Base-by-base conservation (phyloP, 2,329 filamentous ascomycete genomes). In the Didymella lethalis region DNA sequence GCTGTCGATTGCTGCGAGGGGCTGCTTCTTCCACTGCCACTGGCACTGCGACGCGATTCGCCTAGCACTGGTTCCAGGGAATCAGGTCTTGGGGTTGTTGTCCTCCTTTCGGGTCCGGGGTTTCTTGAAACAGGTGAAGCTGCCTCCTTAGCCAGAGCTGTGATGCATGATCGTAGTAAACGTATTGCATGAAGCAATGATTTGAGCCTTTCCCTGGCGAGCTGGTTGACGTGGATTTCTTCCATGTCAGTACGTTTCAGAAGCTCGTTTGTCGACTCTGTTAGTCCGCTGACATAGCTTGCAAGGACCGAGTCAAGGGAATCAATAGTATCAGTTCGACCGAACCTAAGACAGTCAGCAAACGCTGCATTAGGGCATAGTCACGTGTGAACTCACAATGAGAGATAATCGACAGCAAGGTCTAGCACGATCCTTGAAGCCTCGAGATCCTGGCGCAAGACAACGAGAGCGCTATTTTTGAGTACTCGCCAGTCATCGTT, bases 381-480 rank as follows among this genome's bases (percentile, higher is more conserved):
- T 54, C 46, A 47, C 46, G 40, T 46, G 46, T 16, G 3, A 10
- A 51, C 73, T 64, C 55, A 75, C 72, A 73, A 40, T 4, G 68
- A 65, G 12, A 73, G 59, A 31, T 72, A 68, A 53, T 75, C 72
- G 14, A 75, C 54, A 44, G 69, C 59, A 29, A 75, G 59, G 38
- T 75, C 72, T 11, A 75, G 55, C 7, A 71, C 64, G 6, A 68
- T 66, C 36, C 67, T 67, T 16, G 72, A 63, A 1, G 65, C 67
- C 41, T 72, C 67, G 10, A 75, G 59, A 26, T 71, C 68, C 43
- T 71, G 65, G 28, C 67, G 61, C 38, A 74, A 36, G 23, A 54
- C 59, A 5, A 58, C 49, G 36, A 72, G 46, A 3, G 61, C 34
- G 14, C 64, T 63, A n/a, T 59, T 59, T 44, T 66, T 67, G 26